Evolutionary conservation across 2,329 filamentous ascomycete species (phyloP).

Genomic region (Pseudogymnoascus sp.): DNA sequence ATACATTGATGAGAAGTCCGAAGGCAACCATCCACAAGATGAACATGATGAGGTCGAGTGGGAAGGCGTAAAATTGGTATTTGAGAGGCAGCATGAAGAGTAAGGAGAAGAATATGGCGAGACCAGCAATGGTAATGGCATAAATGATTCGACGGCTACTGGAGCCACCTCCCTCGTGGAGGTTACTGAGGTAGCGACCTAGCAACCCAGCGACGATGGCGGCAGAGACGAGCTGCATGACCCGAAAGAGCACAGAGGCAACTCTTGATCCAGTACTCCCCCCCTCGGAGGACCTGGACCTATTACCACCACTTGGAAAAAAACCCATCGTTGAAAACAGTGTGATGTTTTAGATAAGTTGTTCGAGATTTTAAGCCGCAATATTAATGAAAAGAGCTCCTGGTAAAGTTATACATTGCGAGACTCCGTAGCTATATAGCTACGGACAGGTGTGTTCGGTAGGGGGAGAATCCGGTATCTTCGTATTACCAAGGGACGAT

Average conservation of each 20-base stretch:
- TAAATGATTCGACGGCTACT: slow-evolving; percentile 3
- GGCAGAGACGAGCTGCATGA: slow-evolving; percentile 7
- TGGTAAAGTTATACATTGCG: neutral
- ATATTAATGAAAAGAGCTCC: neutral
- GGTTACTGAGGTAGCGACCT: neutral
- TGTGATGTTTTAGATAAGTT: neutral
- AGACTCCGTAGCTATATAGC: neutral
- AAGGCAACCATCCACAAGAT: slow-evolving; percentile 10
- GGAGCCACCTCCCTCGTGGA: neutral
- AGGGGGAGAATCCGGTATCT: neutral
- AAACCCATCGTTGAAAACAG: slow-evolving; percentile 2
- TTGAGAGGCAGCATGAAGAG: slow-evolving; percentile 9
- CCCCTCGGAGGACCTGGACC: neutral
- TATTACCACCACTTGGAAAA: slow-evolving; percentile 4
- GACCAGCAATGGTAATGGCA: slow-evolving; percentile 3
- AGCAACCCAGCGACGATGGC: slow-evolving; percentile 7
- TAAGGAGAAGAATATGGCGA: slow-evolving; percentile 1
- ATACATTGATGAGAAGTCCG: slow-evolving; percentile 6
- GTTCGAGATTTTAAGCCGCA: neutral
- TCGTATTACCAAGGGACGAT: neutral
- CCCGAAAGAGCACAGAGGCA: neutral
- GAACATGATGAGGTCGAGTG: slow-evolving; percentile 6
- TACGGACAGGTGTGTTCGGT: neutral
- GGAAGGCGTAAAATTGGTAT: slow-evolving; percentile 8
- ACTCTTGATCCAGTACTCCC: neutral